Percentiles rank a stretch among this genome's conserved stretches.
phyloP scores from a whole-genome alignment of 2,329 filamentous ascomycete species.

The Trichoderma sp. region DNA sequence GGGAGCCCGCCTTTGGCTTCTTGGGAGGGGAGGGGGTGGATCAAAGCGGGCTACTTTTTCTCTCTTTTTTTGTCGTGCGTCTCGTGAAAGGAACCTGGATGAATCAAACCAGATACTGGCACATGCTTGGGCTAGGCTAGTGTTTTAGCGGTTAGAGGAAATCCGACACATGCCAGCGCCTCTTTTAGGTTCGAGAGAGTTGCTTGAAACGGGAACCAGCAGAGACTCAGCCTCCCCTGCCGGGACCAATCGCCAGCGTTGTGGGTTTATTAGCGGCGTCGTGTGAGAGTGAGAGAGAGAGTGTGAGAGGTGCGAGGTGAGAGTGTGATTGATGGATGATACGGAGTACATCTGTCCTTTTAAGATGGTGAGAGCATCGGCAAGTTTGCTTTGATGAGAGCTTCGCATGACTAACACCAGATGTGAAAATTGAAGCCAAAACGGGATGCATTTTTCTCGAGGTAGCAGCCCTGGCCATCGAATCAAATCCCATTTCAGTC shows the following conservation, averaged over 20 bases:
- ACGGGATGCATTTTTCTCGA: neutral
- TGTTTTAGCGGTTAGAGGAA: neutral
- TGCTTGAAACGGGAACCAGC: neutral
- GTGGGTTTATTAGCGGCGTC: neutral
- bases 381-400: neutral
- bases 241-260: neutral
- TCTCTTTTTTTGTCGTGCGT: neutral
- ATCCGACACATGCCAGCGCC: neutral
- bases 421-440: neutral
- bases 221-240: slow-evolving; percentile 8
- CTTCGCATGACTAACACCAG: neutral
- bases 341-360: neutral
- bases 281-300: neutral
- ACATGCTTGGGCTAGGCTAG: neutral
- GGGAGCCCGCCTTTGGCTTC: neutral
- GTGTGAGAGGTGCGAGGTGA: neutral
- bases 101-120: neutral
- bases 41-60: neutral
- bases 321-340: neutral
- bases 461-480: neutral
- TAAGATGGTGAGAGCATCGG: neutral
- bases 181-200: neutral
- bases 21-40: neutral
- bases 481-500: neutral
- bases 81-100: neutral